phyloP scores from a whole-genome alignment of 768 basidiomycete species.

The Mycena chlorophos region DNA sequence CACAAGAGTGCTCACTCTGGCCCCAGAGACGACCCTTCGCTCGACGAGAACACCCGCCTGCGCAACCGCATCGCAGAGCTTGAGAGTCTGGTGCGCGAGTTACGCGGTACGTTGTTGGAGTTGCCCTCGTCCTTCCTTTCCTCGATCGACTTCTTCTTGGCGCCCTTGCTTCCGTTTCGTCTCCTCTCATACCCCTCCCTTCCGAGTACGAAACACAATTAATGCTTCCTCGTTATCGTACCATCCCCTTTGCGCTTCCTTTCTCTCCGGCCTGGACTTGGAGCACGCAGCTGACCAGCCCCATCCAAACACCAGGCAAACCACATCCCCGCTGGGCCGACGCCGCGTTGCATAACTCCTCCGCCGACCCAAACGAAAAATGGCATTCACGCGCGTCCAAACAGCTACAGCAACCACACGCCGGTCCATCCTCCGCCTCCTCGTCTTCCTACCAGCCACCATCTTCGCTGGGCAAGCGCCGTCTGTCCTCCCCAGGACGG shows the following conservation, averaged over 20 bases:
- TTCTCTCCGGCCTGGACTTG: too few species aligned
- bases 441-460: constrained; percentile 25
- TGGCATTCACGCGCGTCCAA: constrained; percentile 85
- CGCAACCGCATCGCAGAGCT: constrained; percentile 89
- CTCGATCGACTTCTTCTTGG: background rate
- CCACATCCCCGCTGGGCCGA: constrained; percentile 89
- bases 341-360: constrained; percentile 70
- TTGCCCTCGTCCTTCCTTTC: constrained; percentile 5
- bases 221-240: too few species aligned
- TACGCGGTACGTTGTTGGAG: constrained; percentile 74
- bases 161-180: too few species aligned
- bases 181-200: too few species aligned
- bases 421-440: constrained; percentile 36
- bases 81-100: constrained; percentile 86
- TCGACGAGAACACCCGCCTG: constrained; percentile 85
- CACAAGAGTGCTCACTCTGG: background rate
- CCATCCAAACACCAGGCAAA: constrained; percentile 59
- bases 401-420: too few species aligned
- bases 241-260: too few species aligned
- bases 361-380: constrained; percentile 80
- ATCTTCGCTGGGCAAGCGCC: constrained; percentile 41
- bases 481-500: too few species aligned
- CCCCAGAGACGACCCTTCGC: constrained; percentile 76
- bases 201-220: too few species aligned
- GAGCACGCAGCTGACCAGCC: too few species aligned